Percentiles rank a stretch among this genome's conserved stretches.
These are phyloP conservation scores for Stagonosporopsis rhizophila DNA, from an alignment of 2,329 filamentous ascomycete genomes.

Conservation along the genomic window DNA sequence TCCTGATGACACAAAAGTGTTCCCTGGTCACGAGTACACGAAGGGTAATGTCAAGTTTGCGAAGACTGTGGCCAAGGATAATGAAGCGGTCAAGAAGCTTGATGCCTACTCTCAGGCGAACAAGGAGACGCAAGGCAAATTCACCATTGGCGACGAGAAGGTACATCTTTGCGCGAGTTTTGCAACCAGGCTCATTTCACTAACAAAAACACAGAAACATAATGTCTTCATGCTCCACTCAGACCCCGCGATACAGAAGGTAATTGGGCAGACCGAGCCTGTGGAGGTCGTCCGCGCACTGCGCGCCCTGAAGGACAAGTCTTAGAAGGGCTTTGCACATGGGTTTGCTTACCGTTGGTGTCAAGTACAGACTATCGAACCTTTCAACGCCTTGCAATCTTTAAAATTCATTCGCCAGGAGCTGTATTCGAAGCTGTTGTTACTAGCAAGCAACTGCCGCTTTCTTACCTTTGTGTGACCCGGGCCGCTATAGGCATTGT, in stretches of 20 bases:
- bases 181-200: not conserved
- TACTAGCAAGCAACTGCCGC: too few relatives aligned
- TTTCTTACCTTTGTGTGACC: too few relatives aligned
- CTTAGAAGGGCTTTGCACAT: conserved; percentile 21
- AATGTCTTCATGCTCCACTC: conserved; percentile 96
- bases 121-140: conserved; percentile 89
- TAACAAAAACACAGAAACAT: conserved; percentile 66
- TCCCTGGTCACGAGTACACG: conserved; percentile 98
- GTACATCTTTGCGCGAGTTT: conserved; percentile 53
- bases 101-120: conserved; percentile 79
- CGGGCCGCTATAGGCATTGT: too few relatives aligned
- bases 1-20: conserved; percentile 91
- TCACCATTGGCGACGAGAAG: conserved; percentile 98
- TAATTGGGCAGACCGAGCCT: conserved; percentile 79
- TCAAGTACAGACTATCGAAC: not conserved
- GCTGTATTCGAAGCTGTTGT: too few relatives aligned
- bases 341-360: not conserved
- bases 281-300: conserved; percentile 85
- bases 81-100: conserved; percentile 75
- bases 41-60: conserved; percentile 93
- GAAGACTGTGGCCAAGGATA: conserved; percentile 73
- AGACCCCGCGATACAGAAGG: conserved; percentile 85
- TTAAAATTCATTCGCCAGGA: not conserved
- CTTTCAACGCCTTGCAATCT: not conserved
- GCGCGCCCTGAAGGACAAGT: conserved; percentile 84